phyloP scores from a whole-genome alignment of 257 asterid species.

The Oldenlandia corymbosa region DNA sequence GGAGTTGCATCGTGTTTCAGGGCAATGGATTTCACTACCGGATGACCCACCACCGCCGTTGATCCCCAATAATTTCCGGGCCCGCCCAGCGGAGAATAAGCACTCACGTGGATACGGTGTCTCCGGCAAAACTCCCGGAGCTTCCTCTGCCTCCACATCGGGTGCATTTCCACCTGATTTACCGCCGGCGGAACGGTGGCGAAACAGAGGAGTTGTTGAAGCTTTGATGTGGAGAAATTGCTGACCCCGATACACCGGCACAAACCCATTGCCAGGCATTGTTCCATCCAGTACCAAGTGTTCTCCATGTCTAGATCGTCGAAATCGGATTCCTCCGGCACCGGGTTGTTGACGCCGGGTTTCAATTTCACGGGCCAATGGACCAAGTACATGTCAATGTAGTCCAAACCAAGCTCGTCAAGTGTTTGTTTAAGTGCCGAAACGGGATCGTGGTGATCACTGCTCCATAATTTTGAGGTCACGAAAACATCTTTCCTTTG shows the following conservation, averaged over 20 bases:
- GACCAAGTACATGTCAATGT: slow-evolving; percentile 74
- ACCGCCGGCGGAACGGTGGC: slow-evolving; percentile 60
- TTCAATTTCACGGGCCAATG: slow-evolving; percentile 88
- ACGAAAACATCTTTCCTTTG: slow-evolving; percentile 55
- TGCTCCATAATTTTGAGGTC: slow-evolving; percentile 75
- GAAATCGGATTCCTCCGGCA: slow-evolving; percentile 59
- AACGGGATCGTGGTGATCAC: slow-evolving; percentile 80
- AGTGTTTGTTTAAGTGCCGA: slow-evolving; percentile 60
- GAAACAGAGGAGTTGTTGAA: slow-evolving; percentile 33
- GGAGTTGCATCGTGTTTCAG: slow-evolving; percentile 56
- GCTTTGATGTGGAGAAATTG: slow-evolving; percentile 65
- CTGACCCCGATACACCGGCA: slow-evolving; percentile 75
- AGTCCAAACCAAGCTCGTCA: slow-evolving; percentile 61
- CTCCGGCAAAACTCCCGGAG: slow-evolving; percentile 47
- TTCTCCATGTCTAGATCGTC: slow-evolving; percentile 45
- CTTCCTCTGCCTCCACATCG: slow-evolving; percentile 82
- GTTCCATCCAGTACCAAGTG: slow-evolving; percentile 81
- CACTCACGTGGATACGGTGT: slow-evolving; percentile 60
- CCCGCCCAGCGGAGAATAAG: slow-evolving; percentile 76
- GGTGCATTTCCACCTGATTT: slow-evolving; percentile 96
- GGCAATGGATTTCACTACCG: slow-evolving; percentile 53
- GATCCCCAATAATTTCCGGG: slow-evolving; percentile 89
- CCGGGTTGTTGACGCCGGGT: slow-evolving; percentile 46
- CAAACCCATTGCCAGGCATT: slow-evolving; percentile 62
- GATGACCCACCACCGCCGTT: slow-evolving; percentile 54